A percentile compares a stretch with the other conserved stretches of the same genome.
Conservation (phyloP, 768 basidiomycete genomes). For the Pleurotus salmoneostramineus region DNA sequence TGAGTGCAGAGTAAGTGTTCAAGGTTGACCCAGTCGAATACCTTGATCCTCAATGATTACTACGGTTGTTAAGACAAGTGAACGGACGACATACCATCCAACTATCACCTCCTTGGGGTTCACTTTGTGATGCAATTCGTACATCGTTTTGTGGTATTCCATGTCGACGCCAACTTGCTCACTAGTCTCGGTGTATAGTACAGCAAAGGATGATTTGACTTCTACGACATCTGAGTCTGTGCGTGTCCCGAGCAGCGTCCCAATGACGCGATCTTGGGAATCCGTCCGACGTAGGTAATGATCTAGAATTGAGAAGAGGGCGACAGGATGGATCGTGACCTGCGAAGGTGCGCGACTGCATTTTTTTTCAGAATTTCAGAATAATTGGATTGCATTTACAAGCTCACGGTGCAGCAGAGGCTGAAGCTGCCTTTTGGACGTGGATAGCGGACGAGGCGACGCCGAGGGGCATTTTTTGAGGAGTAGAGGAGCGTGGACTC, state of each 20-base stretch:
- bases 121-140: slow-evolving; percentile 82
- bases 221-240: slow-evolving; percentile 61
- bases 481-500: background rate
- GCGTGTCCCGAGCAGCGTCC: slow-evolving; percentile 87
- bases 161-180: slow-evolving; percentile 96
- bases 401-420: slow-evolving; percentile 35
- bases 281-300: slow-evolving; percentile 90
- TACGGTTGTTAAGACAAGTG: too few relatives aligned
- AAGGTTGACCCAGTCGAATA: slow-evolving; percentile 89
- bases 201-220: slow-evolving; percentile 84
- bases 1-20: slow-evolving; percentile 93
- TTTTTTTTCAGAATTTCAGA: slow-evolving; percentile 8
- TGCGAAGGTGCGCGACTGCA: slow-evolving; percentile 64
- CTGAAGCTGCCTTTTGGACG: slow-evolving; percentile 31
- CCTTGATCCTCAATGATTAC: slow-evolving; percentile 36
- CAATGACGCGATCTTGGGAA: slow-evolving; percentile 85
- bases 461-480: slow-evolving; percentile 43
- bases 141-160: slow-evolving; percentile 93
- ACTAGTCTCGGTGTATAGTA: slow-evolving; percentile 87
- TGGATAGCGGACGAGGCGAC: slow-evolving; percentile 48
- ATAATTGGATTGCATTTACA: background rate
- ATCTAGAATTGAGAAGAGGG: slow-evolving; percentile 92
- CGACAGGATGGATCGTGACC: slow-evolving; percentile 87
- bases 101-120: slow-evolving; percentile 88
- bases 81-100: slow-evolving; percentile 71